Evolutionary conservation across 352 stramenopile species (phyloP).

Genomic region (Pythium dissimile): DNA sequence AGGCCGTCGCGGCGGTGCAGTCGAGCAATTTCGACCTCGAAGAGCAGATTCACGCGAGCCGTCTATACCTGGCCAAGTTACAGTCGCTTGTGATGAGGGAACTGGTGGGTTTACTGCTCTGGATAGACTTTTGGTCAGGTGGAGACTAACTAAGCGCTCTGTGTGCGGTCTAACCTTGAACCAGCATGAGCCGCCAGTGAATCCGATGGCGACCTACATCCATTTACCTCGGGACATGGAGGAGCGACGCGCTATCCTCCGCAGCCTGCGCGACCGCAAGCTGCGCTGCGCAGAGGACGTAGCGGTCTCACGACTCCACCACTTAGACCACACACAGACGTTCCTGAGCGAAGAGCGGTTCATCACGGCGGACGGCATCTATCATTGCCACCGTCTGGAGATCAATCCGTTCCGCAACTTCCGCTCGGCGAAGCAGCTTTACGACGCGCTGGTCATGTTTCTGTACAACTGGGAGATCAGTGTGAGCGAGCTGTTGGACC

Average conservation of each 20-base stretch:
- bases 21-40: constrained; percentile 7
- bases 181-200: neutral
- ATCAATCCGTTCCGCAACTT: constrained; percentile 44
- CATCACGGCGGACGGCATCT: neutral
- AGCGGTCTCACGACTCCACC: neutral
- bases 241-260: constrained; percentile 1
- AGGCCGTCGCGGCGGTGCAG: neutral
- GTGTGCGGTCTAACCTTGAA: too few species aligned
- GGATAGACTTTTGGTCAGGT: too few species aligned
- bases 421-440: constrained; percentile 29
- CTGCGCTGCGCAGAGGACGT: neutral
- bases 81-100: constrained; percentile 5
- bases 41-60: constrained; percentile 18
- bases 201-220: constrained; percentile 6
- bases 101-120: neutral
- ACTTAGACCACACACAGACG: neutral
- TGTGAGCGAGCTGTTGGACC: constrained; percentile 38
- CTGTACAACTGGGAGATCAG: constrained; percentile 48
- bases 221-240: constrained; percentile 4
- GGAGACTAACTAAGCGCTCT: too few species aligned
- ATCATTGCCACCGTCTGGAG: constrained; percentile 20
- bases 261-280: constrained; percentile 1
- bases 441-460: constrained; percentile 37
- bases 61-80: constrained; percentile 1
- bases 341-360: constrained; percentile 7